A percentile compares a stretch with the other conserved stretches of the same genome.
phyloP scores from a whole-genome alignment of 768 basidiomycete species.

The Boletus reticuloceps region DNA sequence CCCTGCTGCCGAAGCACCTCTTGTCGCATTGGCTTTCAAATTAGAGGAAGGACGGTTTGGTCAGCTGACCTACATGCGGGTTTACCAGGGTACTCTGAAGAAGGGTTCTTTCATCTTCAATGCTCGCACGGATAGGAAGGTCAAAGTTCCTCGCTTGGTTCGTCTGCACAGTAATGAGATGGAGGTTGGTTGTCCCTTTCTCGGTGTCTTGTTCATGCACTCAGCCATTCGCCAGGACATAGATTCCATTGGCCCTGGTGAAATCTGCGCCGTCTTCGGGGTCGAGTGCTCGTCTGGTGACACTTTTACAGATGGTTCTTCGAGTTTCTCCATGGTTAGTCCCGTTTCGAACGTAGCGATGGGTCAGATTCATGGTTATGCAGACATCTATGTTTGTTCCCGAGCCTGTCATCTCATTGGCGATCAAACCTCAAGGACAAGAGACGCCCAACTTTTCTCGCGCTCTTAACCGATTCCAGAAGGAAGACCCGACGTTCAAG shows the following conservation, averaged over 20 bases:
- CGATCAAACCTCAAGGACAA: slow-evolving; percentile 86
- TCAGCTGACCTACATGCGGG: slow-evolving; percentile 96
- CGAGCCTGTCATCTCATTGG: slow-evolving; percentile 95
- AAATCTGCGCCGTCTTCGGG: slow-evolving; percentile 99
- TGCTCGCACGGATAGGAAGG: slow-evolving; percentile 92
- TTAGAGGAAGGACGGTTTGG: slow-evolving; percentile 97
- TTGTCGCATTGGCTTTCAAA: slow-evolving; percentile 97
- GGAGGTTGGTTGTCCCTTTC: slow-evolving; percentile 61
- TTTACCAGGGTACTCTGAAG: slow-evolving; percentile 94
- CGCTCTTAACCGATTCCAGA: slow-evolving; percentile 95
- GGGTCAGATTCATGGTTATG: not conserved
- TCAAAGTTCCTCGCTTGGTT: slow-evolving; percentile 94
- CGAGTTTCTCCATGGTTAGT: slow-evolving; percentile 88
- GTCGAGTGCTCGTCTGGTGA: slow-evolving; percentile 98
- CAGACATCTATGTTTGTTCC: slow-evolving; percentile 99
- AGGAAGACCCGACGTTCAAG: slow-evolving; percentile 98
- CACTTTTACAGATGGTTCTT: slow-evolving; percentile 93
- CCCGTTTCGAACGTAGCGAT: not conserved
- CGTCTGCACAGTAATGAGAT: slow-evolving; percentile 99
- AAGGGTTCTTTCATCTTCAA: slow-evolving; percentile 86
- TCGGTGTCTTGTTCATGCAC: not conserved
- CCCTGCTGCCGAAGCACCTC: slow-evolving; percentile 81
- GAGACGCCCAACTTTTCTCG: slow-evolving; percentile 97
- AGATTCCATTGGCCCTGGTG: slow-evolving; percentile 90
- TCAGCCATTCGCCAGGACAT: slow-evolving; percentile 62